Base-by-base conservation (phyloP, 805 yeast species). In the Clavispora carvajalis region DNA sequence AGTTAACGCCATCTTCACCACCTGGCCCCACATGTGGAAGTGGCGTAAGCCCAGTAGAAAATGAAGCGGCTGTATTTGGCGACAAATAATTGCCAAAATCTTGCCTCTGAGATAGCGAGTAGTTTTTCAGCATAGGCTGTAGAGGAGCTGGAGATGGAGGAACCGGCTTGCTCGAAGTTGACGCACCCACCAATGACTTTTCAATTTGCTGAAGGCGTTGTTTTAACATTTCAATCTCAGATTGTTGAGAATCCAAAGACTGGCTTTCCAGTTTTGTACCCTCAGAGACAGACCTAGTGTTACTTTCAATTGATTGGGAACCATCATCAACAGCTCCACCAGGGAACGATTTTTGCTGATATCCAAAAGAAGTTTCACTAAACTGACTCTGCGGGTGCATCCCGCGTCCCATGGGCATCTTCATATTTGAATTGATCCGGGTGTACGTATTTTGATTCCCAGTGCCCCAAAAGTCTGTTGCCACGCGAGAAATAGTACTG, bases 141-240 rank as follows among this genome's bases (percentile, higher is more conserved):
- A 28, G 31, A 11, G 31, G 31, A 9, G 12, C n/a, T 8, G 12
- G 31, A 4, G 31, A 19, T 3, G 31, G 31, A 7, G 18, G 31
- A 8, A 28, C 8, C 7, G 19, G n/a, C 19, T 28, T 28, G 19
- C n/a, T 8, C 19, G n/a, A 13, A 15, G 6, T 25, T 6, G 35
- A 8, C 3, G 31, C 30, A 3, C 23, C 38, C 18, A 38, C 18
- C 13, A 49, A 26, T 2, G 53, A 49, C 23, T 36, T 36, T 28
- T 50, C 54, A 10, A 50, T 48, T 28, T 42, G 45, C 23, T 43
- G 49, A 10, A 50, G 39, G 5, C 54, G 28, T 10, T 46, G 44
- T 34, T 50, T 50, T 29, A 50, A 46, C 31, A 48, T 24, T 22
- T 46, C 51, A 13, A 50, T 41, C 31, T 50, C 54, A 10, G 44